Percentiles rank a stretch among this genome's conserved stretches.
Evolutionary conservation across 2,329 filamentous ascomycete genomes (phyloP).

Genomic region (Ophiostoma ips): DNA sequence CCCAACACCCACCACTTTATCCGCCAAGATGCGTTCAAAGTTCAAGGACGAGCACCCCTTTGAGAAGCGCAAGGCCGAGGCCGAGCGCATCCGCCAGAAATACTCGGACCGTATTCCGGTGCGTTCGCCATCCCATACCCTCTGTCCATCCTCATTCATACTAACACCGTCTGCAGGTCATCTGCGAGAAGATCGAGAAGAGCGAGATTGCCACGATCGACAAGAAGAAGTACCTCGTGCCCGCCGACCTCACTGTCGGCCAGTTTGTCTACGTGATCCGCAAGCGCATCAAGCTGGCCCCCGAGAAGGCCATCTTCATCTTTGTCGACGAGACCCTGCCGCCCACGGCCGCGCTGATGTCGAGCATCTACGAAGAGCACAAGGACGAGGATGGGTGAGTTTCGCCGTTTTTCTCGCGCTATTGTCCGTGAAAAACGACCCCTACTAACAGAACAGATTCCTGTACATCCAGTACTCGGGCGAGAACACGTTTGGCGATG

Average conservation of each 20-base stretch:
- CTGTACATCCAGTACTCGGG: slow-evolving; percentile 99
- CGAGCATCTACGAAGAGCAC: slow-evolving; percentile 98
- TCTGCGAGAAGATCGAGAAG: slow-evolving; percentile 99
- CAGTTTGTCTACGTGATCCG: slow-evolving; percentile 99
- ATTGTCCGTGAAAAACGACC: neutral
- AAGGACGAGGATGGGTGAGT: slow-evolving; percentile 63
- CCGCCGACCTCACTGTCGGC: slow-evolving; percentile 91
- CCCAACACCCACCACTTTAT: neutral
- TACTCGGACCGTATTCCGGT: slow-evolving; percentile 97
- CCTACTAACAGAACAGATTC: slow-evolving; percentile 44
- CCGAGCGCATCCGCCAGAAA: slow-evolving; percentile 97
- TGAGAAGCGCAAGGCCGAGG: slow-evolving; percentile 99
- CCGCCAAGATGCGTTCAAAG: slow-evolving; percentile 81
- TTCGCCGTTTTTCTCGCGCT: neutral
- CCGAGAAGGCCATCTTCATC: slow-evolving; percentile 99
- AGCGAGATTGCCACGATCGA: slow-evolving; percentile 98
- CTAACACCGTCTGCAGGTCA: slow-evolving; percentile 48
- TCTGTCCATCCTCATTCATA: neutral
- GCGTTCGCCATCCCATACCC: slow-evolving; percentile 32
- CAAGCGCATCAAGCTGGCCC: slow-evolving; percentile 98
- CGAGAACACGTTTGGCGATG: slow-evolving; percentile 87
- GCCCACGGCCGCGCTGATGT: slow-evolving; percentile 94
- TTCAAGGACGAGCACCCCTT: slow-evolving; percentile 99
- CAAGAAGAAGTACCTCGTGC: slow-evolving; percentile 99
- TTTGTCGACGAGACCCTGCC: slow-evolving; percentile 98